Conservation (phyloP, 306 rosid species). For the Potentilla sterilis region DNA sequence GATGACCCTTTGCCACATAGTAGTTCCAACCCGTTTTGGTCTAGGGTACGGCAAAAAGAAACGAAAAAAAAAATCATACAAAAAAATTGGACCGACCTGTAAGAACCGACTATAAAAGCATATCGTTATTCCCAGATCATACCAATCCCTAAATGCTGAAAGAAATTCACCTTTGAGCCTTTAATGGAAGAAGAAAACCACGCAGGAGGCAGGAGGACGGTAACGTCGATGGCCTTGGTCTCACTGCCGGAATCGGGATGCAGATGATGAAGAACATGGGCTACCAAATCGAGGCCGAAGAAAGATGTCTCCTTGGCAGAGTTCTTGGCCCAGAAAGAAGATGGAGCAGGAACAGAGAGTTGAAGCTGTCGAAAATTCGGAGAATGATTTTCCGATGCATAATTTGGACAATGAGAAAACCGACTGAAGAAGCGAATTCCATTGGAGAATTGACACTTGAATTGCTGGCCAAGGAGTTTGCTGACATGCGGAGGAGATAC, state of each 20-base stretch:
- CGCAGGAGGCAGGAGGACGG: not conserved
- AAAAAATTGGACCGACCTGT: too few species aligned
- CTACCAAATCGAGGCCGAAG: constrained; percentile 49
- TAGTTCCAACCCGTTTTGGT: too few species aligned
- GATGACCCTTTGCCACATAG: too few species aligned
- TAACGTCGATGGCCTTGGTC: not conserved
- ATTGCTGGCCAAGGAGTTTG: constrained; percentile 52
- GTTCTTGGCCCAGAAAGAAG: constrained; percentile 58
- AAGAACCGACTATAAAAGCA: too few species aligned
- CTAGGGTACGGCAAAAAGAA: too few species aligned
- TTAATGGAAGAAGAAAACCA: not conserved
- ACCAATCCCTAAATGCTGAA: not conserved
- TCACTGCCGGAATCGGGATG: constrained; percentile 73
- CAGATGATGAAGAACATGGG: constrained; percentile 85
- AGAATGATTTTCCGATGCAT: too few species aligned
- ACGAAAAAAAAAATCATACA: too few species aligned
- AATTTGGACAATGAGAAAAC: too few species aligned
- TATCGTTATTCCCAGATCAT: too few species aligned
- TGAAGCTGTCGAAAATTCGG: constrained; percentile 19
- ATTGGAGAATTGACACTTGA: constrained; percentile 61
- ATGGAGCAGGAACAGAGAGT: constrained; percentile 38
- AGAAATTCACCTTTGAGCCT: too few species aligned
- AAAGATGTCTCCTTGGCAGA: constrained; percentile 54
- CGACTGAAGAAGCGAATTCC: constrained; percentile 48
- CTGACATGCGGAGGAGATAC: constrained; percentile 48